Evolutionary conservation across 805 yeast genomes (phyloP), one percentile per base, ranked within the genome.

Genomic region (Ogataea trehaloabstinens): DNA sequence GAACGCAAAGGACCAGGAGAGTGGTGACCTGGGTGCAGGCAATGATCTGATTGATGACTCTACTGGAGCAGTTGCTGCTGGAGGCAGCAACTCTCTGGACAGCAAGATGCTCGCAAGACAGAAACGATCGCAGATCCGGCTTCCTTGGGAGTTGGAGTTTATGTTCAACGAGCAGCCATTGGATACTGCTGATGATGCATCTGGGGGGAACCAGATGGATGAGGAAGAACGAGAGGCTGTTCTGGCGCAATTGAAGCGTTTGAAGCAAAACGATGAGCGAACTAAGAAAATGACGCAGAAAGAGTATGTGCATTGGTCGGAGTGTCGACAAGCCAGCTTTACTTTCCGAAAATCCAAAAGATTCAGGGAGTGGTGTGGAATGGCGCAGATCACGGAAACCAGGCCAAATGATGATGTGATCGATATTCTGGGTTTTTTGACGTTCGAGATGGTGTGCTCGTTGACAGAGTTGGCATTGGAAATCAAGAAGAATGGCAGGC

Each of bases 241-340:
- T 24, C 61, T 82, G 20, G 93, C 95, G 0, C 87, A 95, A n/a
- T 66, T 88, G 60, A 88, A 89, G 60, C 70, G 97, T 41, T 72
- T 93, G 49, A 88, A 89, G 54, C 81, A 78, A 62, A 97, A 97
- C 4, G 99, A 93, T 63, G 96, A 93, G 36, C 73, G 99, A 45
- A 93, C 99, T 0, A 78, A 72, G 48, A 76, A 83, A 50, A 93
- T 93, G 99, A 93, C 99, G 1, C 84, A 81, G 56, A 96, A 93
- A 53, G 99, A 93, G 58, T 93, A 93, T 55, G 99, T 90, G 13
- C 99, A 93, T 60, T 93, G 98, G 97, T 86, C 96, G 10, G 99
- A 93, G 56, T 93, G 99, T 64, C 77, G 99, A 45, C 99, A 93
- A 61, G 98, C 98, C 1, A 82, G 95, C 42, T 93, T 93, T 60